These are phyloP conservation scores for Piloderma croceum DNA, from an alignment of 768 basidiomycete genomes.

Conservation along the genomic window DNA sequence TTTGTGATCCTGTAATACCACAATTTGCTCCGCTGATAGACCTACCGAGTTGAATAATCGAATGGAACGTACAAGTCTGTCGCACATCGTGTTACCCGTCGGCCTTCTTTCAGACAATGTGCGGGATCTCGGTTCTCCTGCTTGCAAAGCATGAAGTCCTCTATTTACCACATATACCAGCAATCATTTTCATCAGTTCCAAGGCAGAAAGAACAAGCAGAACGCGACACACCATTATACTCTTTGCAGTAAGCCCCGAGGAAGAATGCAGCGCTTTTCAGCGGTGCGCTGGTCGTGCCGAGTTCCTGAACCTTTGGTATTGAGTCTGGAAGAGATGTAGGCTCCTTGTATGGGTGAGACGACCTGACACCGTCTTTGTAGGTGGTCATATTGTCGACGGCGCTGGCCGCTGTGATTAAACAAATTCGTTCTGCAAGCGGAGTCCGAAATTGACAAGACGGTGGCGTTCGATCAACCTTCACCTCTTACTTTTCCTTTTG, in stretches of 20 bases:
- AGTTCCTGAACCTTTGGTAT: conserved; percentile 83
- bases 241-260: conserved; percentile 94
- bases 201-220: conserved; percentile 1
- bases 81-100: conserved; percentile 93
- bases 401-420: conserved; percentile 11
- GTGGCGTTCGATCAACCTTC: too few relatives aligned
- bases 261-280: conserved; percentile 97
- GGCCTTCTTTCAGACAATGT: conserved; percentile 92
- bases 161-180: conserved; percentile 30
- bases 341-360: conserved; percentile 51
- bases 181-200: conserved; percentile 31
- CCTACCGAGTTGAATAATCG: background rate
- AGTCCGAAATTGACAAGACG: conserved; percentile 15
- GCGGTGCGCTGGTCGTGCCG: conserved; percentile 83
- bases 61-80: conserved; percentile 72
- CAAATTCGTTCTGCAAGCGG: conserved; percentile 22
- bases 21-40: background rate
- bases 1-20: conserved; percentile 68
- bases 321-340: conserved; percentile 57
- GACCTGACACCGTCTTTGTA: conserved; percentile 45
- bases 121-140: conserved; percentile 82
- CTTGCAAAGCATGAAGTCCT: conserved; percentile 98
- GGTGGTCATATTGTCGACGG: conserved; percentile 40
- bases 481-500: too few relatives aligned
- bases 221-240: conserved; percentile 73